Evolutionary conservation across 73 alveolate species (phyloP).

Genomic region (Paramecium caudatum): DNA sequence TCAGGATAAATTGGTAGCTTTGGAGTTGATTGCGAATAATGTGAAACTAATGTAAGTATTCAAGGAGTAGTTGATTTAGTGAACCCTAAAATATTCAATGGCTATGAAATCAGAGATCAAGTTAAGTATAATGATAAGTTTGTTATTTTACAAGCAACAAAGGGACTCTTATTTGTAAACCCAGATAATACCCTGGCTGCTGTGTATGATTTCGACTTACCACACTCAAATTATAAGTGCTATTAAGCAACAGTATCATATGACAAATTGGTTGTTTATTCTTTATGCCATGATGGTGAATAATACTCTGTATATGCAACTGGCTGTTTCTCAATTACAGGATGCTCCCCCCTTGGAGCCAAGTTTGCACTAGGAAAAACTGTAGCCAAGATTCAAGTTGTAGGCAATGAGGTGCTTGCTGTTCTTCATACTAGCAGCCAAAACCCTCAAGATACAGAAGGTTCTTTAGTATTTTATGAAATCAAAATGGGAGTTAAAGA

Average conservation of each 20-base stretch:
- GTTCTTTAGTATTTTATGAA: not conserved
- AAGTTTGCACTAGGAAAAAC: not conserved
- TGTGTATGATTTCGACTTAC: conserved; percentile 17
- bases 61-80: not conserved
- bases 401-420: conserved; percentile 8
- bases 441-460: conserved; percentile 3
- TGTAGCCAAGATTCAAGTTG: conserved; percentile 4
- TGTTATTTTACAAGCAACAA: not conserved
- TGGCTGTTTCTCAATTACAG: conserved; percentile 27
- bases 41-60: not conserved
- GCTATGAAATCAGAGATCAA: conserved; percentile 22
- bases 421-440: not conserved
- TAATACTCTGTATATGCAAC: conserved; percentile 25
- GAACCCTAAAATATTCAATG: not conserved
- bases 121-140: not conserved
- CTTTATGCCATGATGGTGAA: conserved; percentile 23
- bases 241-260: conserved; percentile 13
- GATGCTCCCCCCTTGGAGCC: conserved; percentile 7
- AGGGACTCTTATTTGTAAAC: not conserved
- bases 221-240: not conserved
- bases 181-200: not conserved
- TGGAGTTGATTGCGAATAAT: conserved; percentile 12
- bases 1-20: conserved; percentile 30
- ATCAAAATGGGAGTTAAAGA: conserved; percentile 2
- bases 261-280: conserved; percentile 1